Base-by-base conservation (phyloP, 805 yeast species). In the Candida easanensis region DNA sequence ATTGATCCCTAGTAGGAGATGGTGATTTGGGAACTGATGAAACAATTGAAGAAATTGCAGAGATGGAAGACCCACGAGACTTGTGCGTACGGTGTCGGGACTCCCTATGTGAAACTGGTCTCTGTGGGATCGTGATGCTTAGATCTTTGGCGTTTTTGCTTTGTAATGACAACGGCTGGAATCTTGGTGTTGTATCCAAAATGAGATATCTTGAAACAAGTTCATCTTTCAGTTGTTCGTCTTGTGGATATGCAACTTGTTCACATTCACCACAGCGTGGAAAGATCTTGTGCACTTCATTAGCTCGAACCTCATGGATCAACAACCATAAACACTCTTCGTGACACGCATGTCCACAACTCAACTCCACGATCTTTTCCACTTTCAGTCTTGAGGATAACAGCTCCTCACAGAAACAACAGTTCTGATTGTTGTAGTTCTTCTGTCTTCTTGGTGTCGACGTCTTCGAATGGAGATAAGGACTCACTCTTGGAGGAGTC, bases 271-370 rank as follows among this genome's bases (percentile, higher is more conserved):
- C 55, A 48, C 62, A 58, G 2, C 18, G 26, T 2, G 62, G 62
- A 45, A 57, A 58, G 11, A 58, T 41, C 8, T 41, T 42, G 36
- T 48, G 46, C 1, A 49, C 38, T n/a, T 46, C 47, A 21, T 18
- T 25, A 10, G 39, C 10, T 6, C 42, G 40, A 2, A 46, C 26
- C 7, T 44, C 45, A 23, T 42, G 38, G 1, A 58, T 39, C 16
- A 57, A 17, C 5, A 68, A 42, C 35, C 54, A 55, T 21, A 73
- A 61, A 47, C 79, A 74, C 41, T 73, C 73, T 33, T 70, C 73
- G 48, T 74, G 79, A 30, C 72, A 61, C 18, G 61, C 58, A 45
- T 73, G 74, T 7, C 74, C 76, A 56, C 79, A 74, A 10, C 51
- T 55, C 23, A 74, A 54, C 31, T 63, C 64, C 21, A 74, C 56